These are phyloP conservation scores for Adenanthera pavonina DNA, from an alignment of 306 rosid genomes.

Conservation along the genomic window DNA sequence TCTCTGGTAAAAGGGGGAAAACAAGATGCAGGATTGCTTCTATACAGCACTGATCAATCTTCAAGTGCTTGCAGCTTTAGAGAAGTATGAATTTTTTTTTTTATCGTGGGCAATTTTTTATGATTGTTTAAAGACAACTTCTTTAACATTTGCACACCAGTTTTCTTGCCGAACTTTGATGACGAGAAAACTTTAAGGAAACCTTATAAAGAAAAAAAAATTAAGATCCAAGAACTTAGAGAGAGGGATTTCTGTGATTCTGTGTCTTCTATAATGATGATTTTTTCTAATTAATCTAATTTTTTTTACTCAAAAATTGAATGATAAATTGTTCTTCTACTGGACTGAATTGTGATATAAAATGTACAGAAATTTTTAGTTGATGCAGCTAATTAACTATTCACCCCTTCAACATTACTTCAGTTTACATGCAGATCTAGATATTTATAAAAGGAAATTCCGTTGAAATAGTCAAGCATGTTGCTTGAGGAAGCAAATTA, in stretches of 20 bases:
- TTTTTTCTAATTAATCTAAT: not conserved
- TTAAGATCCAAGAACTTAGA: not conserved
- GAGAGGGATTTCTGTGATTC: not conserved
- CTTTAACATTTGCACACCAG: not conserved
- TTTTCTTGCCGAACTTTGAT: not conserved
- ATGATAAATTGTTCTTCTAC: not conserved
- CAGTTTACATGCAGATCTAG: no score
- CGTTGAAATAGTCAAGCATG: no score
- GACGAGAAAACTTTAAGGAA: not conserved
- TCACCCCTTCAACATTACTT: no score
- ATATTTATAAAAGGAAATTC: no score
- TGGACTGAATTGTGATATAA: not conserved
- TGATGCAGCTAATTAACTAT: not conserved
- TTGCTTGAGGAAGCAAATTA: no score
- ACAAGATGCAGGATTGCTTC: slow-evolving; percentile 63
- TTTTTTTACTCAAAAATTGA: not conserved
- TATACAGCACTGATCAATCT: slow-evolving; percentile 55
- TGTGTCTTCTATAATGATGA: not conserved
- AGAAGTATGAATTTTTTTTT: slow-evolving; percentile 51
- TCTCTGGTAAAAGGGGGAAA: not conserved
- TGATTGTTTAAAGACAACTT: not conserved
- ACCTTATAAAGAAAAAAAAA: not conserved
- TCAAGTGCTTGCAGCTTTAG: slow-evolving; percentile 69
- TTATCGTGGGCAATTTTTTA: not conserved
- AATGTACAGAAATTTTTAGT: not conserved